Conservation (phyloP, 1,284 basidiomycete species). For the Ceratobasidium theobromae region DNA sequence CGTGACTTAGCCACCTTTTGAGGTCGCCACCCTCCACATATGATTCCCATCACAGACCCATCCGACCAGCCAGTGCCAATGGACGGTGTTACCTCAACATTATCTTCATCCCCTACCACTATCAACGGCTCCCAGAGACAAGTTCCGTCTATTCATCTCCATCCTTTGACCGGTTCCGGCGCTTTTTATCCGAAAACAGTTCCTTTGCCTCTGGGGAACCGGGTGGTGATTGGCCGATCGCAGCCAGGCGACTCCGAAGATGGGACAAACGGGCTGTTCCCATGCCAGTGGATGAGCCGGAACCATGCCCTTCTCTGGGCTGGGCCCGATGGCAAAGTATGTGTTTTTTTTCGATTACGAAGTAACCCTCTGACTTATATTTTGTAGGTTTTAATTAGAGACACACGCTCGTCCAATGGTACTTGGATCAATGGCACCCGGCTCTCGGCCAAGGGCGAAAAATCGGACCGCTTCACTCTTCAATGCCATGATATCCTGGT, state of each 20-base stretch:
- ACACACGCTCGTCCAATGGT: slow-evolving; percentile 24
- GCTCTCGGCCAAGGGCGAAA: slow-evolving; percentile 24
- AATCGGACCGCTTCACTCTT: slow-evolving; percentile 11
- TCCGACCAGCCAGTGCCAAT: background rate
- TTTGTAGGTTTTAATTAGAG: slow-evolving; percentile 17
- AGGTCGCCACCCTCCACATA: slow-evolving; percentile 8
- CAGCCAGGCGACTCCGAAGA: slow-evolving; percentile 18
- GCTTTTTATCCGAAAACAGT: slow-evolving; percentile 31
- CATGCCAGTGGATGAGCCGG: slow-evolving; percentile 30
- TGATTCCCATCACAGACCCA: background rate
- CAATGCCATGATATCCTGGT: slow-evolving; percentile 30
- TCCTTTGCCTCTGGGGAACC: slow-evolving; percentile 17
- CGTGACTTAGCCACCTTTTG: slow-evolving; percentile 15
- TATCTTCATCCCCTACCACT: background rate
- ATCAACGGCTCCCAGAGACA: background rate
- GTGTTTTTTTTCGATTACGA: background rate
- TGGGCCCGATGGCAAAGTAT: slow-evolving; percentile 16
- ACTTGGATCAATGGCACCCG: slow-evolving; percentile 28
- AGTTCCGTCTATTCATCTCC: slow-evolving; percentile 12
- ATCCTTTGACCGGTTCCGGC: slow-evolving; percentile 21
- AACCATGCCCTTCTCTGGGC: slow-evolving; percentile 27
- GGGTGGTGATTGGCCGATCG: slow-evolving; percentile 21
- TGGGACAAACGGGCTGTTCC: slow-evolving; percentile 24
- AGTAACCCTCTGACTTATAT: background rate
- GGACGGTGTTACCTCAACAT: background rate